Evolutionary conservation across 1,284 basidiomycete species (phyloP).

Genomic region (Boletus mariae): DNA sequence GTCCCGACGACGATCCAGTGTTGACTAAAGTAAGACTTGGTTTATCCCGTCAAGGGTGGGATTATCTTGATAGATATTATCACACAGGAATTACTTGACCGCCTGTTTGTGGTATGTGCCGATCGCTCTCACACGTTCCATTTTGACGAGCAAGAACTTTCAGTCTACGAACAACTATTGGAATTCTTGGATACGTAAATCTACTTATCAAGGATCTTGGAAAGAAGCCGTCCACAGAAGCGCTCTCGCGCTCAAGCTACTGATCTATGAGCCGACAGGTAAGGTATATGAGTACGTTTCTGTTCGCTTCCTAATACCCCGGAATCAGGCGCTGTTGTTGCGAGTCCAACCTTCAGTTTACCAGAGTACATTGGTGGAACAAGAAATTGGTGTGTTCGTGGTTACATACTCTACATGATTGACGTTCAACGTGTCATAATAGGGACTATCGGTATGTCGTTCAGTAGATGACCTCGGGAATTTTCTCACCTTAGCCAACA

Average conservation of each 20-base stretch:
- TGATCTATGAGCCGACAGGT: slow-evolving; percentile 83
- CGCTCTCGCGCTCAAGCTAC: slow-evolving; percentile 81
- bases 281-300: slow-evolving; percentile 12
- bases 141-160: neutral
- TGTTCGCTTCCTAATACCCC: slow-evolving; percentile 9
- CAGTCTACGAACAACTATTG: slow-evolving; percentile 82
- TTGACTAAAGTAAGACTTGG: slow-evolving; percentile 51
- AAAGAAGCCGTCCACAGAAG: slow-evolving; percentile 87
- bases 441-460: slow-evolving; percentile 66
- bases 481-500: neutral
- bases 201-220: slow-evolving; percentile 89
- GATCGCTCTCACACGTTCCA: neutral
- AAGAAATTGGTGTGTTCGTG: slow-evolving; percentile 65
- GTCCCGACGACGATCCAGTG: slow-evolving; percentile 55
- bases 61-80: neutral
- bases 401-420: neutral
- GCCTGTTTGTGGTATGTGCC: slow-evolving; percentile 47
- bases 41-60: neutral
- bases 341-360: slow-evolving; percentile 89
- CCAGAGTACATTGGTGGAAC: slow-evolving; percentile 88
- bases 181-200: slow-evolving; percentile 79
- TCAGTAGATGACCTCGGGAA: neutral
- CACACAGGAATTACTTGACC: slow-evolving; percentile 48
- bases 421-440: slow-evolving; percentile 1
- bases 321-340: slow-evolving; percentile 73